Base-by-base conservation (phyloP, 768 basidiomycete species). In the Leccinum broughii region DNA sequence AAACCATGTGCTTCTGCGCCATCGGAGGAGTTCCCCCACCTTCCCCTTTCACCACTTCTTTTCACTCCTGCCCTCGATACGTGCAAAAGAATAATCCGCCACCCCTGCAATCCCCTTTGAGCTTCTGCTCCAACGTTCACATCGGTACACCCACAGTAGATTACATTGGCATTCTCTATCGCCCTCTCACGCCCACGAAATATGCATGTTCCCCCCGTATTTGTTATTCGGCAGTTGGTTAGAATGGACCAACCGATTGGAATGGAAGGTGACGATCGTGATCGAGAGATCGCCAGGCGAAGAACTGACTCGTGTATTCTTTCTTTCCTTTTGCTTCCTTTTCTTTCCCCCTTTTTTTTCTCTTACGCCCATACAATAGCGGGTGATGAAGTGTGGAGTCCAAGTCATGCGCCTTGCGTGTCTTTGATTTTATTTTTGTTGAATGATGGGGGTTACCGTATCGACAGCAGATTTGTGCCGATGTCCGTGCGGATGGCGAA, bases 241-340 rank as follows among this genome's bases (percentile, higher is more conserved):
- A 22, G 20, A 46, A 46, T 20, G 44, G 44, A 20, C n/a, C 41
- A 20, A 6, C 41, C 11, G 44, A 22, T 20, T 46, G 44, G 44
- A 46, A 20, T 22, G 44, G 20, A 41, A 3, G 11, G 37, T 59
- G 66, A 57, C 57, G 64, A 67, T 67, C 66, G 51, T 51, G 53
- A 62, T 57, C 67, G 51, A 65, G 37, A 52, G 67, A 68, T 66
- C 64, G 61, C n/a, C 59, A 10, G 14, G 1, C 13, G 24, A 24
- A 24, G 22, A n/a, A 28, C 22, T 26, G 8, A 50, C 7, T 7
- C 24, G 14, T 26, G 41, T 20, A 46, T 46, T 46, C 9, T 20
- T 46, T 46, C n/a, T 11, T 46, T 44, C n/a, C 10, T 20, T 41
- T 41, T 41, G 7, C 39, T 20, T 20, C 17, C 39, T n/a, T n/a